Base-by-base conservation (phyloP, 352 stramenopile species). In the Peronospora tabacina region DNA sequence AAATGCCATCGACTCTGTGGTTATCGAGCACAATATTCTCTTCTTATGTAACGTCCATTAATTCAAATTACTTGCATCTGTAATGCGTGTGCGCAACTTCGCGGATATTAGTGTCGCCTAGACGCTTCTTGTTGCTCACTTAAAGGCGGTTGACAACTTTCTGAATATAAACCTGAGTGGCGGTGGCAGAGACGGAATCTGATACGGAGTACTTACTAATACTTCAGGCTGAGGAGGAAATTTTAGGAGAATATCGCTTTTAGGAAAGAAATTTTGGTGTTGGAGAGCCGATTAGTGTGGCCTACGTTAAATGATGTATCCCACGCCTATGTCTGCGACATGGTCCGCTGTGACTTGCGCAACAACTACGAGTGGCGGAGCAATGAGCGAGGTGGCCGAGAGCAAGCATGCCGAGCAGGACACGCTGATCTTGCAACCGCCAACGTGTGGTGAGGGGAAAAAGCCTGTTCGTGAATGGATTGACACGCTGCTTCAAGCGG, bases 381-480 rank as follows among this genome's bases (percentile, higher is more conserved):
- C 45, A 54, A 72, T 69, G 59, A 72, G 52, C 43, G 51, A 67
- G 33, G 44, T 58, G 33, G 45, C 34, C 10, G 45, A 55, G 24
- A 62, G 24, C 6, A 44, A 62, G 17, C n/a, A 56, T 38, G 7
- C 30, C 17, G 55, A 53, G 45, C 26, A 45, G n/a, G 41, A 49
- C 3, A 13, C 24, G 16, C 26, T 52, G 16, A 24, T 19, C 17
- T n/a, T 30, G 5, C 22, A 67, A 33, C 46, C 48, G 47, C 44
- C 47, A 28, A 57, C 44, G 5, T 40, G 57, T 22, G 38, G 24
- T 9, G 35, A 69, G 36, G 65, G 49, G 1, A 53, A 68, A 19
- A 53, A 68, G 15, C 75, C 75, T 17, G 70, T 84, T 20, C 67
- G 70, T 12, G 78, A 87, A 61, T 90, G 75, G 78, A 90, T 87